Conservation (phyloP, 495 filamentous ascomycete genomes). For the Lentithecium fluviatile region DNA sequence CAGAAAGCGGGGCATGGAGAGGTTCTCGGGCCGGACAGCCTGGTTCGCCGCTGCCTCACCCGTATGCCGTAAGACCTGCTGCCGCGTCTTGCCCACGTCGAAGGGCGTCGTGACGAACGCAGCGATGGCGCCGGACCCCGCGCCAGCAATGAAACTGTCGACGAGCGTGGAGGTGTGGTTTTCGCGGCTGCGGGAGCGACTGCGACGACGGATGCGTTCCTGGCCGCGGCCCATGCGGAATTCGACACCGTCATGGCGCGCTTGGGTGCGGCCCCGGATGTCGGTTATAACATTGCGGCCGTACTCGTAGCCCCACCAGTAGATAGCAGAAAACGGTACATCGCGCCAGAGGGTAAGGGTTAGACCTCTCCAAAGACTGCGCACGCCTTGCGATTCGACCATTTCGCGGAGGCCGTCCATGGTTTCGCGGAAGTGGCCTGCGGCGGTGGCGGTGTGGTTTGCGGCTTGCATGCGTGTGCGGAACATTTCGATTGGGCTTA, state of each 20-base stretch:
- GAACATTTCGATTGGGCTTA: constrained; percentile 93
- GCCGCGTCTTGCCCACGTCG: constrained; percentile 94
- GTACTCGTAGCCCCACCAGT: constrained; percentile 96
- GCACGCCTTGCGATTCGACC: constrained; percentile 72
- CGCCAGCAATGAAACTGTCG: constrained; percentile 86
- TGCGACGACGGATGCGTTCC: constrained; percentile 41
- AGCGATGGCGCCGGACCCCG: constrained; percentile 75
- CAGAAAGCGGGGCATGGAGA: constrained; percentile 73
- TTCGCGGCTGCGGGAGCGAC: constrained; percentile 52
- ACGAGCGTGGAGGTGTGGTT: constrained; percentile 71
- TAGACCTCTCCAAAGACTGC: constrained; percentile 87
- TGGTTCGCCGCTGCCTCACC: constrained; percentile 45
- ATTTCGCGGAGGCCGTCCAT: constrained; percentile 72
- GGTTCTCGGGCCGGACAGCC: constrained; percentile 62
- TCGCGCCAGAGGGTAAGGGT: constrained; percentile 94
- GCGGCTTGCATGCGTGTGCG: constrained; percentile 86
- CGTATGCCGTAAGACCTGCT: constrained; percentile 70
- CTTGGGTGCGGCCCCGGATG: constrained; percentile 51
- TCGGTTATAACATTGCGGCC: constrained; percentile 66
- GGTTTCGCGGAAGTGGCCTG: constrained; percentile 70
- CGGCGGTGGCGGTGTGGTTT: constrained; percentile 50
- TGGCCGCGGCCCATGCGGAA: constrained; percentile 25
- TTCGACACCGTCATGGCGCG: constrained; percentile 25
- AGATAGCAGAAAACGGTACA: constrained; percentile 93
- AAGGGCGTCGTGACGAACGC: constrained; percentile 93